Percentiles rank a stretch among this genome's conserved stretches.
phyloP scores from a whole-genome alignment of 345 rosid genomes.

The Erucastrum elatum region DNA sequence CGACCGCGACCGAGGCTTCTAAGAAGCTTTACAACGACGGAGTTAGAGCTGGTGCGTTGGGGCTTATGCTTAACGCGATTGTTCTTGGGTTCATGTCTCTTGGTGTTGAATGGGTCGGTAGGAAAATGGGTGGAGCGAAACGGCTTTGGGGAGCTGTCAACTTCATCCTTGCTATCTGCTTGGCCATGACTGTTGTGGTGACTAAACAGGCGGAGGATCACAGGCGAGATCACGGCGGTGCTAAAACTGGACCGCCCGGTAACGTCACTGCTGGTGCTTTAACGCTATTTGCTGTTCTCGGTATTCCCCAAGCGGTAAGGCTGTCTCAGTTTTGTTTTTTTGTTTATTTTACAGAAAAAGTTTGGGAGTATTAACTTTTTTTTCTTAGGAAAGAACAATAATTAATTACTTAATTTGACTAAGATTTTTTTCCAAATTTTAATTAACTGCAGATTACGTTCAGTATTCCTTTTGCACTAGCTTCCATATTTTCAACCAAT shows the following conservation, averaged over 20 bases:
- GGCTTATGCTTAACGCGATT: constrained; percentile 76
- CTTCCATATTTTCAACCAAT: constrained; percentile 66
- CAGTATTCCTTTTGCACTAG: constrained; percentile 88
- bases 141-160: constrained; percentile 75
- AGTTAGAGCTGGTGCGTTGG: constrained; percentile 77
- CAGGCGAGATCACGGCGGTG: constrained; percentile 39
- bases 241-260: constrained; percentile 44
- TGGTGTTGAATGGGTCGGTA: constrained; percentile 47
- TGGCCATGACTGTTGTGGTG: constrained; percentile 54
- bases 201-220: constrained; percentile 62
- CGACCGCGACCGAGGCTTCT: not conserved
- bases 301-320: constrained; percentile 79
- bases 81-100: constrained; percentile 69
- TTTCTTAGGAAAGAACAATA: not conserved
- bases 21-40: constrained; percentile 56
- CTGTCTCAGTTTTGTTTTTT: not conserved
- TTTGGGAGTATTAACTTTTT: constrained; percentile 7
- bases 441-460: constrained; percentile 58
- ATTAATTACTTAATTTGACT: not conserved
- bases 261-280: constrained; percentile 59
- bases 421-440: not conserved
- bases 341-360: not conserved
- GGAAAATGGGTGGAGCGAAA: constrained; percentile 54
- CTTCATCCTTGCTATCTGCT: constrained; percentile 56
- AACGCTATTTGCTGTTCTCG: constrained; percentile 62